Percentiles rank a stretch among this genome's conserved stretches.
phyloP scores from a whole-genome alignment of 129 eudicot genomes.

The Gnaphalium uliginosum region DNA sequence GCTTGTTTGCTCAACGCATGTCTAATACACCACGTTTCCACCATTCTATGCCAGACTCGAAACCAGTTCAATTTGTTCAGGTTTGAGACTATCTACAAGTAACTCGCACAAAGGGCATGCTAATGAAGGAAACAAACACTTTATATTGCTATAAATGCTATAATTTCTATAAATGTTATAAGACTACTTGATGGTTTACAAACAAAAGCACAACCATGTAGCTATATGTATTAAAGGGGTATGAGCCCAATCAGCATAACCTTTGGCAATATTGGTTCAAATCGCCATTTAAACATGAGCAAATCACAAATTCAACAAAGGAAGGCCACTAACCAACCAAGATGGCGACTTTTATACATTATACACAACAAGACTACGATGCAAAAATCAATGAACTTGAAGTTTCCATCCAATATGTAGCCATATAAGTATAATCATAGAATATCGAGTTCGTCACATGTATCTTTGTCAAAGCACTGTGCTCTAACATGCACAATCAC shows the following conservation, averaged over 20 bases:
- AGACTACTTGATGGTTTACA: neutral
- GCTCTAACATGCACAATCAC: slow-evolving; percentile 12
- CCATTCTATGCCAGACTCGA: too few species aligned
- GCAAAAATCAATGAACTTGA: slow-evolving; percentile 13
- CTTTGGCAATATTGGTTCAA: neutral
- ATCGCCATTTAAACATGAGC: neutral
- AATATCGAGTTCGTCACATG: neutral
- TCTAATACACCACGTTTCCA: too few species aligned
- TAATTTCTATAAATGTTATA: too few species aligned
- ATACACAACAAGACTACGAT: slow-evolving; percentile 10
- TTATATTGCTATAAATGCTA: neutral
- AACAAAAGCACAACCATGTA: neutral
- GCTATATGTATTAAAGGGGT: neutral
- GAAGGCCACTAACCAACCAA: neutral
- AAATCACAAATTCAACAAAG: neutral
- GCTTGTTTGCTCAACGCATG: too few species aligned
- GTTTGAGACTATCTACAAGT: neutral
- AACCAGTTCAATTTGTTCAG: too few species aligned
- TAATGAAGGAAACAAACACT: neutral
- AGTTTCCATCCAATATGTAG: slow-evolving; percentile 30
- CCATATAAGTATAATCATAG: slow-evolving; percentile 18
- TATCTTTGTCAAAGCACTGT: neutral
- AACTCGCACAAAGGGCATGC: neutral
- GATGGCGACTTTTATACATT: neutral
- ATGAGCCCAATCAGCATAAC: neutral